Evolutionary conservation across 371 early-diverging fungal species (phyloP).

Genomic region (Mucor irregularis): DNA sequence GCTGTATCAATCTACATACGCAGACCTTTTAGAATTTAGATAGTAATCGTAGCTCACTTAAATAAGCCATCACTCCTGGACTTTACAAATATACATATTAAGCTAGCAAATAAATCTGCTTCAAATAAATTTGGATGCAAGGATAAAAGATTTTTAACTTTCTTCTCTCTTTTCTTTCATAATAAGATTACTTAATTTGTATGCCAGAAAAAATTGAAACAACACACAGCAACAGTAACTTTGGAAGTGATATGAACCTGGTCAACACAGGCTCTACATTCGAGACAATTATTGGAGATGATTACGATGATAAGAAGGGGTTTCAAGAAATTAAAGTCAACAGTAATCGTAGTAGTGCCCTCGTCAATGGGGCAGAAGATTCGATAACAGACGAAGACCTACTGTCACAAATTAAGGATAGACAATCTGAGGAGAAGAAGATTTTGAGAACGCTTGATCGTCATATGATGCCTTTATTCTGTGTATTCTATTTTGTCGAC

Average conservation of each 20-base stretch:
- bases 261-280: not conserved
- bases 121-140: too few relatives aligned
- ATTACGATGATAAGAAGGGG: too few relatives aligned
- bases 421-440: slow-evolving; percentile 22
- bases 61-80: too few relatives aligned
- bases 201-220: slow-evolving; percentile 4
- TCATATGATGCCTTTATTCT: slow-evolving; percentile 46
- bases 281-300: not conserved
- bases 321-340: too few relatives aligned
- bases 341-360: too few relatives aligned
- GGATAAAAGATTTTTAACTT: too few relatives aligned
- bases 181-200: not conserved
- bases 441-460: slow-evolving; percentile 35
- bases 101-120: too few relatives aligned
- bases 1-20: too few relatives aligned
- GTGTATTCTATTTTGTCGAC: slow-evolving; percentile 47
- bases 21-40: too few relatives aligned
- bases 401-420: slow-evolving; percentile 8
- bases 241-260: not conserved
- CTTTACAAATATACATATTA: too few relatives aligned
- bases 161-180: not conserved
- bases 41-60: too few relatives aligned
- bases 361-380: not conserved
- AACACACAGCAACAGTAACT: not conserved
- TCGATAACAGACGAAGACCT: not conserved